phyloP scores from a whole-genome alignment of 352 stramenopile genomes.

The Pseudoperonospora humuli region DNA sequence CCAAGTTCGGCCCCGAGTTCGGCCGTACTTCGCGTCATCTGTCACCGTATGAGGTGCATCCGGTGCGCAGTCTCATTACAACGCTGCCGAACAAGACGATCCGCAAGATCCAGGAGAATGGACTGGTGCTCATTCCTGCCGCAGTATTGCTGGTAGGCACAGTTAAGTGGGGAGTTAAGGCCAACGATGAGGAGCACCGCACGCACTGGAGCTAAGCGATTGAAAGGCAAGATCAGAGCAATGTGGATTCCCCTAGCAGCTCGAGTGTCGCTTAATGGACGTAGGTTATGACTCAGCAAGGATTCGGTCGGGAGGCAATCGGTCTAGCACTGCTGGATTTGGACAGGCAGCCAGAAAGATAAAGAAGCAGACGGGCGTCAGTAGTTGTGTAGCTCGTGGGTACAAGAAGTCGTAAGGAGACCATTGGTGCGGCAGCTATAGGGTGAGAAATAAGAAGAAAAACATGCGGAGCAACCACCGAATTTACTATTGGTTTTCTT shows the following conservation, averaged over 20 bases:
- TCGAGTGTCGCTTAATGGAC: not conserved
- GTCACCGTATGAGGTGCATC: constrained; percentile 61
- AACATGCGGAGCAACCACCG: not conserved
- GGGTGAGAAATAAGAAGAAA: constrained; percentile 12
- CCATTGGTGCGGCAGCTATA: too few relatives aligned
- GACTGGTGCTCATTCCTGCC: constrained; percentile 56
- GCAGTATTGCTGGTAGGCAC: constrained; percentile 55
- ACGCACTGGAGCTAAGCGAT: constrained; percentile 60
- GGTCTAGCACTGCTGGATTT: too few relatives aligned
- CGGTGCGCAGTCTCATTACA: constrained; percentile 58
- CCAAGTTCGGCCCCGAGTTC: constrained; percentile 55
- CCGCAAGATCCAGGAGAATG: constrained; percentile 79
- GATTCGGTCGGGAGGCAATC: not conserved
- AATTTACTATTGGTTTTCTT: too few relatives aligned
- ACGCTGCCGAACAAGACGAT: constrained; percentile 69
- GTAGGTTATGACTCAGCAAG: constrained; percentile 1
- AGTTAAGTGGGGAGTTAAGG: constrained; percentile 59
- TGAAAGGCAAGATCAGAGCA: not conserved
- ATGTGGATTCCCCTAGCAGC: not conserved
- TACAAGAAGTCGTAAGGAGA: too few relatives aligned
- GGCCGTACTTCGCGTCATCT: constrained; percentile 61
- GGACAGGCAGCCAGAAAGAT: constrained; percentile 2
- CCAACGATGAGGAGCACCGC: constrained; percentile 76
- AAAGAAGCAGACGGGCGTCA: constrained; percentile 1
- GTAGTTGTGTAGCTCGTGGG: constrained; percentile 3